Conservation (phyloP, 2,329 filamentous ascomycete species). For the Tolypocladium paradoxum region DNA sequence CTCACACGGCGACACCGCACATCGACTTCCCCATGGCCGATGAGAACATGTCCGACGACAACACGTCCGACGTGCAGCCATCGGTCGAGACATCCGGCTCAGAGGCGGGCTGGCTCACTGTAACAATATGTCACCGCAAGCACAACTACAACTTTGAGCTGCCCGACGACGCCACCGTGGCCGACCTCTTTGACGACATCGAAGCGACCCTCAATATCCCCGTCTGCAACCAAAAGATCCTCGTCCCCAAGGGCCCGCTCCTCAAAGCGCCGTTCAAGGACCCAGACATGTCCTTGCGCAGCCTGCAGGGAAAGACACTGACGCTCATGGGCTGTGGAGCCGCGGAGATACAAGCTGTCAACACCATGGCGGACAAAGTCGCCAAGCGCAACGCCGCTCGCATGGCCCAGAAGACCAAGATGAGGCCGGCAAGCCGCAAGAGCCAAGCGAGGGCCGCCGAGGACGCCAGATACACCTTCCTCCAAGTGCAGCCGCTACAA, state of each 20-base stretch:
- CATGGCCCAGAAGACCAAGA: constrained; percentile 17
- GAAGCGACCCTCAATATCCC: constrained; percentile 47
- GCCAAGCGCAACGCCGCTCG: constrained; percentile 35
- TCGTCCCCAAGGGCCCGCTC: constrained; percentile 54
- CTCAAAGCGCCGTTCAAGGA: constrained; percentile 55
- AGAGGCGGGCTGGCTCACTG: constrained; percentile 22
- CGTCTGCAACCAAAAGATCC: constrained; percentile 54
- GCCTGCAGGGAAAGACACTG: constrained; percentile 47
- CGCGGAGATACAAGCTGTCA: constrained; percentile 46
- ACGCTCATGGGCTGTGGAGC: constrained; percentile 54
- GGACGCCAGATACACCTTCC: constrained; percentile 70
- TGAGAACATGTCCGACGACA: not conserved
- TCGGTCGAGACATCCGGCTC: not conserved
- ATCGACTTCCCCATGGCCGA: not conserved
- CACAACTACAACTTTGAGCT: constrained; percentile 33
- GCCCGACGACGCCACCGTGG: constrained; percentile 33
- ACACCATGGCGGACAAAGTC: constrained; percentile 35
- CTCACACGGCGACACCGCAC: not conserved
- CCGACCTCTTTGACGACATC: constrained; percentile 51
- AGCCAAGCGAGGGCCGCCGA: constrained; percentile 22
- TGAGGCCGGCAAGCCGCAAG: constrained; percentile 8
- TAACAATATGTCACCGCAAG: constrained; percentile 37
- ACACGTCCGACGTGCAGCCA: not conserved
- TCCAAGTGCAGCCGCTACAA: constrained; percentile 60
- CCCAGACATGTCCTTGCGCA: constrained; percentile 34